A percentile compares a stretch with the other conserved stretches of the same genome.
Conservation (phyloP, 495 filamentous ascomycete species). For the Cercophora newfieldiana region DNA sequence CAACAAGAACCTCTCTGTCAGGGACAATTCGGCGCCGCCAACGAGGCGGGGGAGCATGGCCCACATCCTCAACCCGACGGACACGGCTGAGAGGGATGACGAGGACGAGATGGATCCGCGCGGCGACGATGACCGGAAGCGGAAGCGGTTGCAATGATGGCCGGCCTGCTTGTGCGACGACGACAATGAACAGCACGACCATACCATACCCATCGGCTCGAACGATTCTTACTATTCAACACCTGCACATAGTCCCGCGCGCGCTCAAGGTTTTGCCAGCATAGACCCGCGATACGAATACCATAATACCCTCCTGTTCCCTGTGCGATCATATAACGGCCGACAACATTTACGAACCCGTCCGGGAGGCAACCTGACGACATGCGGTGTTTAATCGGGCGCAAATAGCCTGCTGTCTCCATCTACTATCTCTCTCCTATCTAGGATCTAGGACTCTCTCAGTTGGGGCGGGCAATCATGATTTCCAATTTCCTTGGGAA, state of each 20-base stretch:
- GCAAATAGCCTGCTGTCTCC: neutral
- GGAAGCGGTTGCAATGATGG: conserved; percentile 64
- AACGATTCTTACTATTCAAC: neutral
- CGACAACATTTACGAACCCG: conserved; percentile 10
- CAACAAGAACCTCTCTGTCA: conserved; percentile 47
- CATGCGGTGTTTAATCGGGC: conserved; percentile 15
- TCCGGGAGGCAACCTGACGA: conserved; percentile 3
- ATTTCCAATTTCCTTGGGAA: neutral
- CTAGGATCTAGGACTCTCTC: neutral
- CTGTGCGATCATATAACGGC: conserved; percentile 10
- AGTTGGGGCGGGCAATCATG: neutral
- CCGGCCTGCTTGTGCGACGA: neutral
- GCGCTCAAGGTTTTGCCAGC: neutral
- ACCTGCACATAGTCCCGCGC: conserved; percentile 1
- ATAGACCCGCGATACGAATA: conserved; percentile 9
- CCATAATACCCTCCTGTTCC: neutral
- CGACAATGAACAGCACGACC: conserved; percentile 1
- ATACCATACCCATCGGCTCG: neutral
- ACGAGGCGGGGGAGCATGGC: conserved; percentile 61
- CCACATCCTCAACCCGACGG: conserved; percentile 70
- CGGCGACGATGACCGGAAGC: conserved; percentile 67
- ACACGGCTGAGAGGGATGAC: conserved; percentile 45
- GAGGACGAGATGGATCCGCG: conserved; percentile 46
- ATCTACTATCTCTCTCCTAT: neutral
- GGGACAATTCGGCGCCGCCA: conserved; percentile 56